Conservation (phyloP, 2,329 filamentous ascomycete genomes). For the Aspergillus sp. region DNA sequence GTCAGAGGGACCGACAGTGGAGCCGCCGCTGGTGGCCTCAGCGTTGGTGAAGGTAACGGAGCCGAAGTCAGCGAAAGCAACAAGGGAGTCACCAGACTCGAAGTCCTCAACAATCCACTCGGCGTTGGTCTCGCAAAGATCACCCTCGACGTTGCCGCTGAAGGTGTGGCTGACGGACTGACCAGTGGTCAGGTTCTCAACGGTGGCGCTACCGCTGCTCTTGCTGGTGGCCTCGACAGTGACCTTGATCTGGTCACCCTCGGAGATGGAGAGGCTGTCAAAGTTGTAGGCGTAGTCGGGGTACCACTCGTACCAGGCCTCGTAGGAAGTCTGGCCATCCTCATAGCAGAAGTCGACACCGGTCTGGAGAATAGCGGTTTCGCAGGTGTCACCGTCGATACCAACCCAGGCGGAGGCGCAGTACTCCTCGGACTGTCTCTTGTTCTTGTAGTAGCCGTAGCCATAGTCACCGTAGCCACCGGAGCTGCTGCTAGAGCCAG, state of each 20-base stretch:
- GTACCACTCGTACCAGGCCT: slow-evolving; percentile 64
- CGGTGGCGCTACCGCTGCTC: slow-evolving; percentile 45
- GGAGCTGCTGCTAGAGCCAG: slow-evolving; percentile 26
- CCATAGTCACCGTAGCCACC: slow-evolving; percentile 22
- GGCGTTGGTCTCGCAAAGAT: slow-evolving; percentile 58
- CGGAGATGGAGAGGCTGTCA: slow-evolving; percentile 45
- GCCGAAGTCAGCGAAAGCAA: slow-evolving; percentile 51
- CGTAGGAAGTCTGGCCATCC: slow-evolving; percentile 46
- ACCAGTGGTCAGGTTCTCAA: slow-evolving; percentile 56
- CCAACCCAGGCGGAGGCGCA: slow-evolving; percentile 60
- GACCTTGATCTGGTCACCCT: slow-evolving; percentile 47
- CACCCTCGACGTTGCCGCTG: slow-evolving; percentile 38
- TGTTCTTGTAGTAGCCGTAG: not conserved
- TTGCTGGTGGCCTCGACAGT: slow-evolving; percentile 46
- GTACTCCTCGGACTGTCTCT: slow-evolving; percentile 32
- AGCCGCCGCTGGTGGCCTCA: slow-evolving; percentile 33
- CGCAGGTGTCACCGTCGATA: slow-evolving; percentile 61
- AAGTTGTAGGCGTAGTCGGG: slow-evolving; percentile 59
- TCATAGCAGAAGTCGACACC: slow-evolving; percentile 57
- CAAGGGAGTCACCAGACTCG: slow-evolving; percentile 37
- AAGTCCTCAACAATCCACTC: slow-evolving; percentile 59
- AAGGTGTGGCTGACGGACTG: slow-evolving; percentile 55
- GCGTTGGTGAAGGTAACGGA: slow-evolving; percentile 50
- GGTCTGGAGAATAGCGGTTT: slow-evolving; percentile 56
- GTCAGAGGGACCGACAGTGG: slow-evolving; percentile 36